Evolutionary conservation across 2,329 filamentous ascomycete species (phyloP).

Genomic region (Phyllosticta paracitricarpa): DNA sequence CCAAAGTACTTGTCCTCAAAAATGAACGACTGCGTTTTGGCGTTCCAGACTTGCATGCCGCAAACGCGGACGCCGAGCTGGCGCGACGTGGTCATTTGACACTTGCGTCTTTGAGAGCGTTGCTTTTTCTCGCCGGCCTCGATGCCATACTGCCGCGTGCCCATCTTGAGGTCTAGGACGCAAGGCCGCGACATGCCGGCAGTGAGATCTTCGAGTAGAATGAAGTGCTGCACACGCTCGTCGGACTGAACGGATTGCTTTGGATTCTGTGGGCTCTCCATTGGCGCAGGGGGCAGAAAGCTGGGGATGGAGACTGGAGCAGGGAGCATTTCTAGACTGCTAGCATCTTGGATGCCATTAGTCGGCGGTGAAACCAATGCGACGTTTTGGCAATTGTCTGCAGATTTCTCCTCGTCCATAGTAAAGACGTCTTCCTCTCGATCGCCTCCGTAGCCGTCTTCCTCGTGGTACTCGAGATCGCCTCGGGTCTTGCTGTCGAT

Average conservation of each 20-base stretch:
- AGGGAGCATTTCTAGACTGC: slow-evolving; percentile 20
- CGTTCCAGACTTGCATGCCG: slow-evolving; percentile 94
- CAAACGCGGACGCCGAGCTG: slow-evolving; percentile 89
- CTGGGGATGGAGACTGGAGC: slow-evolving; percentile 16
- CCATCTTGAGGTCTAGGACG: slow-evolving; percentile 98
- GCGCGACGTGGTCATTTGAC: slow-evolving; percentile 80
- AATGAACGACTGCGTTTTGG: slow-evolving; percentile 69
- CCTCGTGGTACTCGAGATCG: slow-evolving; percentile 84
- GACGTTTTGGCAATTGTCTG: not conserved
- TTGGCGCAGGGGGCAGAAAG: slow-evolving; percentile 11
- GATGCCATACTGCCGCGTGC: slow-evolving; percentile 90
- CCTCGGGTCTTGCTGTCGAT: slow-evolving; percentile 56
- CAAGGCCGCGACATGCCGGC: slow-evolving; percentile 94
- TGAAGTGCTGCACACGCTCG: slow-evolving; percentile 76
- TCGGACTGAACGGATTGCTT: slow-evolving; percentile 38
- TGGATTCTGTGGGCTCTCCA: slow-evolving; percentile 28
- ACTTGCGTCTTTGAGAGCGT: slow-evolving; percentile 85
- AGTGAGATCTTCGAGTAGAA: slow-evolving; percentile 88
- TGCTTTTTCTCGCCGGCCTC: slow-evolving; percentile 89
- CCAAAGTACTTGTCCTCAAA: slow-evolving; percentile 99
- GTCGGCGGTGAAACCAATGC: not conserved
- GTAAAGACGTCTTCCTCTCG: slow-evolving; percentile 60
- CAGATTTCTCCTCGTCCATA: slow-evolving; percentile 47
- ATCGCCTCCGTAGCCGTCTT: slow-evolving; percentile 76
- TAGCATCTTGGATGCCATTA: slow-evolving; percentile 11